Percentiles rank a stretch among this genome's conserved stretches.
Evolutionary conservation across 768 basidiomycete species (phyloP).

Genomic region (Strobilomyces dryophilus): DNA sequence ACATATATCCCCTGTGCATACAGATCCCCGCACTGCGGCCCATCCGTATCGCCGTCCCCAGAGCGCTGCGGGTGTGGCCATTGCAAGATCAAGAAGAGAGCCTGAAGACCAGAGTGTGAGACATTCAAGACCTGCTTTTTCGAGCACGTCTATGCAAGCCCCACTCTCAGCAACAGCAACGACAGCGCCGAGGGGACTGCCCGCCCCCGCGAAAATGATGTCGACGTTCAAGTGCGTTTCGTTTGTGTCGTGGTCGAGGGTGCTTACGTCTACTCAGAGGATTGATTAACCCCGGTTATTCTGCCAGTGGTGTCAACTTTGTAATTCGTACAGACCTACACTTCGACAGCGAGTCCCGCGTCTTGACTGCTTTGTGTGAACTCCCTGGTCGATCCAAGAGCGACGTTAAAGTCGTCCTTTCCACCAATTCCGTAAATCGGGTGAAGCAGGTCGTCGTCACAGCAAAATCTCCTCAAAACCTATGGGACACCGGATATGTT

Average conservation of each 20-base stretch:
- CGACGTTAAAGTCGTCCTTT: constrained; percentile 57
- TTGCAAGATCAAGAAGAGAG: constrained; percentile 28
- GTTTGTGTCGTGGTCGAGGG: neutral
- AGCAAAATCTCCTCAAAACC: constrained; percentile 41
- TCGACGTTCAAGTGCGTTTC: constrained; percentile 22
- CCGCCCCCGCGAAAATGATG: constrained; percentile 4
- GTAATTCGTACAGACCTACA: constrained; percentile 59
- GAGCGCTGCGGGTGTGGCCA: constrained; percentile 23
- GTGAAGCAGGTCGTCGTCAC: constrained; percentile 57
- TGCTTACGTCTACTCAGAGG: constrained; percentile 21
- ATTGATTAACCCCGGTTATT: constrained; percentile 25
- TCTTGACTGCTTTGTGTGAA: constrained; percentile 60
- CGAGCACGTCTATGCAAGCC: constrained; percentile 5
- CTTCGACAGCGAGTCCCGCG: constrained; percentile 48
- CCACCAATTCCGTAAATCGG: constrained; percentile 57
- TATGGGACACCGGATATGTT: constrained; percentile 40
- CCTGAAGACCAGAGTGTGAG: constrained; percentile 30
- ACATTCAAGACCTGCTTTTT: constrained; percentile 18
- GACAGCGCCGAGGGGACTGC: constrained; percentile 1
- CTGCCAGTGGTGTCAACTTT: constrained; percentile 25
- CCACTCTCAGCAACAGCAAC: constrained; percentile 5
- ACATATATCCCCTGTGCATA: constrained; percentile 24
- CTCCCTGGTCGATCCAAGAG: constrained; percentile 60
- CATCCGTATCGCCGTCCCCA: constrained; percentile 32
- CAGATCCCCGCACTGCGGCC: constrained; percentile 12